Evolutionary conservation across 805 yeast genomes (phyloP).

Genomic region (Ogataea polymorpha): DNA sequence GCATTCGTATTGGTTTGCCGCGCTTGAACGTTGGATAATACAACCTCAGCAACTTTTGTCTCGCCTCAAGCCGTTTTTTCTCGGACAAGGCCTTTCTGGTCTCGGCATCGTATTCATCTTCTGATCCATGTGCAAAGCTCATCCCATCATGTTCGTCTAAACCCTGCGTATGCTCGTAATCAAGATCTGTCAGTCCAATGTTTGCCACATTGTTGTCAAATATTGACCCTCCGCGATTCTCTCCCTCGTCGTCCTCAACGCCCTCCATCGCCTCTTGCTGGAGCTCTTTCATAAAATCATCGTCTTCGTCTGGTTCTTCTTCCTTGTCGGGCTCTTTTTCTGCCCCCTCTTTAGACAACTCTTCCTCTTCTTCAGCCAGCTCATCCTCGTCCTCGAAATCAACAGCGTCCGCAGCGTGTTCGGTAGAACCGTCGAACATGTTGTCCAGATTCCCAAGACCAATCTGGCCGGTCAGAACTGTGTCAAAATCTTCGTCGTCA

Average conservation of each 20-base stretch:
- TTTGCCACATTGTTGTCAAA: constrained; percentile 34
- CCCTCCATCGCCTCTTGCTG: constrained; percentile 38
- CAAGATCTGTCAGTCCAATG: constrained; percentile 31
- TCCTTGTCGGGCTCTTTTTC: constrained; percentile 41
- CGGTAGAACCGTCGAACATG: constrained; percentile 47
- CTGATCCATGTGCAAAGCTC: constrained; percentile 11
- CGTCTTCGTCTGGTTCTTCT: constrained; percentile 33
- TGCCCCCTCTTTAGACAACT: constrained; percentile 35
- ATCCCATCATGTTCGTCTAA: constrained; percentile 24
- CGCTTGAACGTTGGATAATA: constrained; percentile 64
- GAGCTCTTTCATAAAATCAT: constrained; percentile 37
- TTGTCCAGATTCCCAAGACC: constrained; percentile 30
- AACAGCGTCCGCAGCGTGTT: constrained; percentile 87
- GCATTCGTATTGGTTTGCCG: constrained; percentile 58
- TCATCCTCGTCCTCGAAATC: constrained; percentile 96
- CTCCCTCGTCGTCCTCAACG: constrained; percentile 32
- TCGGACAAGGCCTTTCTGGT: constrained; percentile 20
- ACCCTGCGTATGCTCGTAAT: constrained; percentile 28
- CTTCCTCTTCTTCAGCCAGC: constrained; percentile 87
- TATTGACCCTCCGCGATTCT: constrained; percentile 28
- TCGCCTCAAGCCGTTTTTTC: constrained; percentile 29
- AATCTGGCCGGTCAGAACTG: constrained; percentile 33
- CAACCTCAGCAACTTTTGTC: constrained; percentile 36
- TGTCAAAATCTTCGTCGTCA: constrained; percentile 33
- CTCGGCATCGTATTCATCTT: constrained; percentile 21